Evolutionary conservation across 176 grass and related monocot species (phyloP), one percentile per base, ranked within the genome.

Genomic region (Hsuehochloa calcarea): DNA sequence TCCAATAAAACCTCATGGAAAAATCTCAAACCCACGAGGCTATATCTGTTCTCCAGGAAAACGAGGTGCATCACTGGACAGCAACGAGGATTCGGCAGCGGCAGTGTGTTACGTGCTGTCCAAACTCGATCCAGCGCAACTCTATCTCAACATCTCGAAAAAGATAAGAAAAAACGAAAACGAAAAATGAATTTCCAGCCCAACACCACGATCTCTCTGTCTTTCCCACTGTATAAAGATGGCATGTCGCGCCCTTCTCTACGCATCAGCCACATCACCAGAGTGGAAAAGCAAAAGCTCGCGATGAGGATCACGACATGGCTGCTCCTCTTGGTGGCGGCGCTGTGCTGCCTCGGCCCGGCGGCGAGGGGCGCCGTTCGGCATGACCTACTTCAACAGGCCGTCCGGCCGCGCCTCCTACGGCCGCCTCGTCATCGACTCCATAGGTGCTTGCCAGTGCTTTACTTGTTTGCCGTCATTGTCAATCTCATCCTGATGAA

Each of bases 341-440:
- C 15, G 22, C 12, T 84, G 54, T 70, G 26, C 77, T 85, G 66
- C 45, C 8, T 45, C 26, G 11, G 35, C 20, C 3, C 10, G 6
- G 10, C 47, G 8, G 41, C 52, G 20, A 77, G 54, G 5, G 72
- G 76, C 40, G 68, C 83, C 92, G 17, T 95, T 93, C 61, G 92
- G 90, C 22, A 86, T 93, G 90, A 97, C 92, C 44, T 92, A 91
- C 64, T 97, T 97, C 63, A 41, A 65, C 67, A 37, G 51, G 5
- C 89, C 90, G 5, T 43, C 87, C 29, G 95, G 90, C 64, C 92
- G 95, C 16, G 95, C 90, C 37, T 91, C 88, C 7, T 90, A 97
- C 29, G 95, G 95, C 59, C 66, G 89, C 39, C 92, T 97, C 12
- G 84, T 90, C 87, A 78, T 97, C 66, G 95, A 97, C 84, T 94